Base-by-base conservation (phyloP, 306 rosid species). In the Dicorynia guianensis region DNA sequence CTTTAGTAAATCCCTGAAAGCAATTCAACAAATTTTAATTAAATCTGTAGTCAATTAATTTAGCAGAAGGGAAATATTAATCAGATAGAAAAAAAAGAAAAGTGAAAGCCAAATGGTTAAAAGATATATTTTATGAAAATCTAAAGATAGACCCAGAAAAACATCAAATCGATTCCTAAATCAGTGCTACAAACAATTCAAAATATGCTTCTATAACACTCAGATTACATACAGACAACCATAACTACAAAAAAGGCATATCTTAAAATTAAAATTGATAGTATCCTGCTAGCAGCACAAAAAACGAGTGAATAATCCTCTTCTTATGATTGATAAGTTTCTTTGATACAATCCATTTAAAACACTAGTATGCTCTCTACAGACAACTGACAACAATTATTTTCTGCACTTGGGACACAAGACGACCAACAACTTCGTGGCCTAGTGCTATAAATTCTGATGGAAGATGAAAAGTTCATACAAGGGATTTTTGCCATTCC, bases 1-100 rank as follows among this genome's bases (percentile, higher is more conserved):
- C 99, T 85, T 90, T 92, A 0, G 99, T 95, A 72, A 95, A 95
- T 64, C 99, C 99, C 98, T 95, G 85, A 81, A 79, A 67, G 76
- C 33, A 61, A 55, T 57, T 15, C 80, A 57, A 42, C 56, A 77
- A 44, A 46, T 71, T 71, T 73, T 55, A 56, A 54, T 39, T 20
- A 78, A 63, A 73, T 53, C 42, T 7, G 43, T 18, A 71, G 34
- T 53, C 14, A 30, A 61, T 34, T 38, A 44, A 20, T 75, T 63
- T 36, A 75, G 62, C 72, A 58, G 5, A 63, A n/a, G 58, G 59
- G 4, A 33, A 43, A 40, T 62, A 34, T 53, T 5, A 56, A 25
- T n/a, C n/a, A n/a, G n/a, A n/a, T n/a, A n/a, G n/a, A 2, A 25
- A 25, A 25, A 25, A 2, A 25, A 25, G 30, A 25, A 25, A 25